Evolutionary conservation across 257 asterid species (phyloP).

Genomic region (Jasminum sambac): DNA sequence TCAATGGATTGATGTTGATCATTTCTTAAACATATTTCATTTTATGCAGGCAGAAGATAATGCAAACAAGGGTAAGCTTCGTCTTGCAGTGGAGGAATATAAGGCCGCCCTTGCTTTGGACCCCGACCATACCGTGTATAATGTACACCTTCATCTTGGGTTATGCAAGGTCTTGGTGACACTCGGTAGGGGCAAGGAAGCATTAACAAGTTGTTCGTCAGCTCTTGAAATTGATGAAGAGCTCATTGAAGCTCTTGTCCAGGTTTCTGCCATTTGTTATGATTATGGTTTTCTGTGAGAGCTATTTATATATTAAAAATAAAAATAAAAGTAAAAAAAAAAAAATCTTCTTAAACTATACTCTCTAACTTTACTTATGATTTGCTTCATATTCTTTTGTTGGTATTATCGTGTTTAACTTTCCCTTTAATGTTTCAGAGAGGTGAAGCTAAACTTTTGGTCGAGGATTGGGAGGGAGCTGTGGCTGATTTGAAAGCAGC

Average conservation of each 20-base stretch:
- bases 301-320: too few relatives aligned
- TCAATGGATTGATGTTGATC: neutral
- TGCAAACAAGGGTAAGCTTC: slow-evolving; percentile 85
- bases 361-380: neutral
- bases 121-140: slow-evolving; percentile 76
- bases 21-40: slow-evolving; percentile 14
- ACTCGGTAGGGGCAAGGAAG: slow-evolving; percentile 93
- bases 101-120: slow-evolving; percentile 78
- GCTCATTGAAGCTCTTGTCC: slow-evolving; percentile 79
- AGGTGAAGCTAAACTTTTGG: slow-evolving; percentile 87
- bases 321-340: too few relatives aligned
- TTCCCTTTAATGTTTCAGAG: slow-evolving; percentile 47
- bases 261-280: slow-evolving; percentile 42
- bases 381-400: slow-evolving; percentile 12
- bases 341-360: slow-evolving; percentile 8
- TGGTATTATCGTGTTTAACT: neutral
- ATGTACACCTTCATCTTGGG: slow-evolving; percentile 81
- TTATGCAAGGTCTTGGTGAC: slow-evolving; percentile 82
- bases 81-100: slow-evolving; percentile 82
- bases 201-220: slow-evolving; percentile 69
- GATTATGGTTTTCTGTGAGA: neutral
- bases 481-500: slow-evolving; percentile 84
- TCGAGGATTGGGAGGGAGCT: slow-evolving; percentile 97
- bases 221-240: slow-evolving; percentile 83
- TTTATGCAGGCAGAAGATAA: slow-evolving; percentile 85